Percentiles rank a stretch among this genome's conserved stretches.
Evolutionary conservation across 2,329 filamentous ascomycete genomes (phyloP).

Genomic region (Teratosphaeria zuluensis): DNA sequence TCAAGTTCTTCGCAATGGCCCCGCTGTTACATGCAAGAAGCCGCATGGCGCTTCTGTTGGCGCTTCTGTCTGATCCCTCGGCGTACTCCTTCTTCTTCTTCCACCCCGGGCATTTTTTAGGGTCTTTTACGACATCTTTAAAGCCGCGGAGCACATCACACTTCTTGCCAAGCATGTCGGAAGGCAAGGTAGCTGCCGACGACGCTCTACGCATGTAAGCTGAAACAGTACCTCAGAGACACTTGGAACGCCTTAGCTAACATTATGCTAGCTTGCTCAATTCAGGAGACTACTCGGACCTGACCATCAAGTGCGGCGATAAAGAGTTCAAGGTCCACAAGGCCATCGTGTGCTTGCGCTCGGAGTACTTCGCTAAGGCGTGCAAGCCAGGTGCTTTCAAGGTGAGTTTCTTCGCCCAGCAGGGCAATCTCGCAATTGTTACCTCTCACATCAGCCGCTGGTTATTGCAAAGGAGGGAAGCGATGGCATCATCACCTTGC

Average conservation of each 20-base stretch:
- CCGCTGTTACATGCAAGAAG: not conserved
- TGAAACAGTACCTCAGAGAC: too few species aligned
- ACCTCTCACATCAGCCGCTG: too few species aligned
- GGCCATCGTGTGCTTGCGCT: slow-evolving; percentile 14
- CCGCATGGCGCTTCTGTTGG: not conserved
- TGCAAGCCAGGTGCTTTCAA: slow-evolving; percentile 12
- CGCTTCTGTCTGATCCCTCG: not conserved
- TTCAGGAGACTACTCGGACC: slow-evolving; percentile 10
- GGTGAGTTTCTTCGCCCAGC: too few species aligned
- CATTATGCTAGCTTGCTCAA: not conserved
- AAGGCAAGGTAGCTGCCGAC: not conserved
- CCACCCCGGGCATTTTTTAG: not conserved
- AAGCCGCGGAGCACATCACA: too few species aligned
- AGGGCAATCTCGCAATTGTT: too few species aligned
- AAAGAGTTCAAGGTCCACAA: slow-evolving; percentile 15
- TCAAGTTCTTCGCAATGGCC: not conserved
- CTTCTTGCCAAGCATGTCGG: not conserved
- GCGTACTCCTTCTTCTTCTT: not conserved
- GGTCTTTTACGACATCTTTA: too few species aligned
- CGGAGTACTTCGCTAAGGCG: slow-evolving; percentile 13
- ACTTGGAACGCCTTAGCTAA: too few species aligned
- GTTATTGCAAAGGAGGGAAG: too few species aligned
- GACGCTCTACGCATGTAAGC: not conserved
- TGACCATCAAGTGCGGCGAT: slow-evolving; percentile 14
- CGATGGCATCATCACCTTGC: not conserved